These are phyloP conservation scores for Cutaneotrichosporon sp. DNA, from an alignment of 1,284 basidiomycete species.

Conservation along the genomic window DNA sequence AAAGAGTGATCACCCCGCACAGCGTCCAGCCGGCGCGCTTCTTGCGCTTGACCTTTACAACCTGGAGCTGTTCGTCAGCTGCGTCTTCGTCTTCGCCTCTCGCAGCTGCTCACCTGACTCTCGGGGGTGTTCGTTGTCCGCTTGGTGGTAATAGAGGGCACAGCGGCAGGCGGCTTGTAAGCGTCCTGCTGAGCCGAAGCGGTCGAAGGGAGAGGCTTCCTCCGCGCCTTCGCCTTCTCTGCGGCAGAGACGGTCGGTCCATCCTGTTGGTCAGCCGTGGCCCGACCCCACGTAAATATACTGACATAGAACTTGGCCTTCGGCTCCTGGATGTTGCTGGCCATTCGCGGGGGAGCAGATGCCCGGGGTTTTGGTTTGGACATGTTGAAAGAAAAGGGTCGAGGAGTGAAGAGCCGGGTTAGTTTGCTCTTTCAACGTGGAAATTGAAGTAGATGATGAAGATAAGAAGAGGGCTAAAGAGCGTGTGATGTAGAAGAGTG, in stretches of 20 bases:
- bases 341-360: background rate
- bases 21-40: slow-evolving; percentile 5
- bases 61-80: background rate
- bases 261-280: background rate
- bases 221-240: slow-evolving; percentile 2
- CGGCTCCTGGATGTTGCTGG: background rate
- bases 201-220: background rate
- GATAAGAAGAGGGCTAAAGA: background rate
- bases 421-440: background rate
- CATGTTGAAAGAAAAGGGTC: background rate
- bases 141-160: background rate
- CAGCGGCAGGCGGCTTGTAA: background rate
- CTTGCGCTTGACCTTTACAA: slow-evolving; percentile 2
- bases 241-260: background rate
- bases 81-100: background rate
- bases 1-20: slow-evolving; percentile 31
- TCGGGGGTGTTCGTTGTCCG: background rate
- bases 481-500: background rate
- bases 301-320: slow-evolving; percentile 25
- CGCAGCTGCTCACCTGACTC: background rate
- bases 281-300: background rate
- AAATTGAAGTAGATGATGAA: background rate
- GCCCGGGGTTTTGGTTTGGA: slow-evolving; percentile 9
- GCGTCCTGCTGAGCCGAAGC: background rate
- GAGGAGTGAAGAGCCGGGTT: background rate